These are phyloP conservation scores for Zopfochytrium polystomum DNA, from an alignment of 371 early-diverging fungal species.

Conservation along the genomic window DNA sequence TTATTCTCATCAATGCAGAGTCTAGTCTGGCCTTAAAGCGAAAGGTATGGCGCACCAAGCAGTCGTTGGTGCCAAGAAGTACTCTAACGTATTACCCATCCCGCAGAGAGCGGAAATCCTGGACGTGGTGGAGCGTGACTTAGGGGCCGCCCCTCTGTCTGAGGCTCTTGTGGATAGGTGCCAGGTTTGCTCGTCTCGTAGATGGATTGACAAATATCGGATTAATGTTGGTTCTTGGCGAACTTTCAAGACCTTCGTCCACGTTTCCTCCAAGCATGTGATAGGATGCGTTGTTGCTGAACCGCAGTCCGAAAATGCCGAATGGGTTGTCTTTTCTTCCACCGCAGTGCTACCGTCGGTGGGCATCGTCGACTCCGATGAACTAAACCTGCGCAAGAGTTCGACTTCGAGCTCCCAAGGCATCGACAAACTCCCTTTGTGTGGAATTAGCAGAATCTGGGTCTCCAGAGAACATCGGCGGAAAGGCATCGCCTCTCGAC, in stretches of 20 bases:
- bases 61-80: too few species aligned
- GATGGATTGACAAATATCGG: background rate
- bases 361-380: too few species aligned
- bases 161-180: constrained; percentile 15
- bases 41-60: too few species aligned
- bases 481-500: constrained; percentile 43
- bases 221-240: background rate
- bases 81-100: too few species aligned
- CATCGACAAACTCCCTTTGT: constrained; percentile 18
- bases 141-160: constrained; percentile 30
- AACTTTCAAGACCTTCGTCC: background rate
- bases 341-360: background rate
- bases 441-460: constrained; percentile 63
- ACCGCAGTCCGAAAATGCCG: background rate
- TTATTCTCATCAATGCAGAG: background rate
- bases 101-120: constrained; percentile 28
- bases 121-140: constrained; percentile 27
- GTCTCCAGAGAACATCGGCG: constrained; percentile 47
- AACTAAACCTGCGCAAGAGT: too few species aligned
- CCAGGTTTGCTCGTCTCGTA: constrained; percentile 48
- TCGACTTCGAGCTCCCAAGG: background rate
- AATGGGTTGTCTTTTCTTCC: background rate
- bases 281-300: background rate
- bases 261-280: background rate
- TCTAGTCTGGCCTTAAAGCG: constrained; percentile 2